These are phyloP conservation scores for Chaetomidium leptoderma DNA, from an alignment of 495 filamentous ascomycete genomes.

Conservation along the genomic window DNA sequence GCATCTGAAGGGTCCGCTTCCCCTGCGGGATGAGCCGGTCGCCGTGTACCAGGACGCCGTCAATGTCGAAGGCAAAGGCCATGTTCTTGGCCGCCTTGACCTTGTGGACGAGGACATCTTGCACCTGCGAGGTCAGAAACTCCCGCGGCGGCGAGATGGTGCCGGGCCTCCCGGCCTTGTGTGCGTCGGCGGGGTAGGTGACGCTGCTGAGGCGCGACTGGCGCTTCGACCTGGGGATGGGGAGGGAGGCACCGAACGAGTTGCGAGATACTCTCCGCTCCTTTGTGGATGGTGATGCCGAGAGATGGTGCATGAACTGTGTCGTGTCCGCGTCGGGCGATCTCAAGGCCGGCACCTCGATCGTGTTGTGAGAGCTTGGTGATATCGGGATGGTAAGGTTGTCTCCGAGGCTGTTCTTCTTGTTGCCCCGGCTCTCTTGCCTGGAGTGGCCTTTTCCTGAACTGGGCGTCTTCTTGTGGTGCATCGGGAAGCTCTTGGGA, in stretches of 20 bases:
- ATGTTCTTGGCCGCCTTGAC: conserved; percentile 61
- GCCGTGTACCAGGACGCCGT: conserved; percentile 62
- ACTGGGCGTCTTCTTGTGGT: conserved; percentile 15
- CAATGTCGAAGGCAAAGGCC: conserved; percentile 65
- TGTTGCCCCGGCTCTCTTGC: conserved; percentile 4
- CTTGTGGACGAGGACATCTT: conserved; percentile 67
- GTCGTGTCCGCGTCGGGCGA: conserved; percentile 66
- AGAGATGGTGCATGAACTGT: conserved; percentile 70
- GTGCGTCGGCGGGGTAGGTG: conserved; percentile 35
- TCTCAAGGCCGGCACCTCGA: conserved; percentile 68
- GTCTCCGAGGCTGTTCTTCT: conserved; percentile 14
- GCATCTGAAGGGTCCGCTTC: conserved; percentile 54
- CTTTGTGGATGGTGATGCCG: conserved; percentile 60
- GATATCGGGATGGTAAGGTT: conserved; percentile 25
- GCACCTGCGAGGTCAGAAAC: conserved; percentile 66
- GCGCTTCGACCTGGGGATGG: conserved; percentile 69
- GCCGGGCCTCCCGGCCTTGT: conserved; percentile 38
- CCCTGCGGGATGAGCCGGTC: conserved; percentile 61
- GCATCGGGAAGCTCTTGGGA: conserved; percentile 5
- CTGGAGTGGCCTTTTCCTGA: conserved; percentile 23
- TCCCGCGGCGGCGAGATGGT: conserved; percentile 57
- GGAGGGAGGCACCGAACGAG: conserved; percentile 73
- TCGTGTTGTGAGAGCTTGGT: conserved; percentile 40
- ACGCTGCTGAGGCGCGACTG: conserved; percentile 60
- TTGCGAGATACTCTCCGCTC: conserved; percentile 68